Evolutionary conservation across 176 grass and related monocot species (phyloP), one percentile per base, ranked within the genome.

Genomic region (Pharus latifolius): DNA sequence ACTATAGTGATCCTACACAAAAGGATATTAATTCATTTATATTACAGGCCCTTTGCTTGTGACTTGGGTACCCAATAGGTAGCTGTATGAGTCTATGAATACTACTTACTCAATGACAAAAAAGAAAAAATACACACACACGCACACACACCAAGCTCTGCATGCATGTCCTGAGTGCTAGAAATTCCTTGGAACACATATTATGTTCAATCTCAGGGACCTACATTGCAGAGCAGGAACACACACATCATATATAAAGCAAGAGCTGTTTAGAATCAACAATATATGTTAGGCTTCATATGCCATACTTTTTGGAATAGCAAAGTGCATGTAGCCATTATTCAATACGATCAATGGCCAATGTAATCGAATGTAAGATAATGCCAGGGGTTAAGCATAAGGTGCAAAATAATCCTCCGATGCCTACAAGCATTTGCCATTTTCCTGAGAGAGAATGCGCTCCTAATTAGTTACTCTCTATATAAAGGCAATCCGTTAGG

Each of bases 101-200:
- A 38, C 22, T 82, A 24, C 42, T 69, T 73, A 17, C 41, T 62
- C 32, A 49, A 49, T 49, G 41, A 48, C 69, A 54, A 72, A 20
- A 67, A 70, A 43, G 41, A n/a, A n/a, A n/a, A n/a, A n/a, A n/a
- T n/a, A n/a, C n/a, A n/a, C n/a, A n/a, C n/a, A n/a, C n/a, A n/a
- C n/a, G n/a, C n/a, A n/a, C n/a, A n/a, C n/a, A 73, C 92, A 97
- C 93, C 80, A 10, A 73, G 33, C 54, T 90, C 57, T 97, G 86
- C 89, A 97, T 97, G 94, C 94, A 97, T 76, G 80, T 18, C 78
- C 75, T 97, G 61, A 97, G 86, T 26, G 80, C 89, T 82, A 97
- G 74, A 72, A 97, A 97, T 70, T 97, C 86, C 70, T 93, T 97
- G 57, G 80, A 79, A 88, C 94, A 97, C 89, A 93, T 93, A 66